These are phyloP conservation scores for Exobasidium rhododendri DNA, from an alignment of 1,284 basidiomycete genomes.

Conservation along the genomic window DNA sequence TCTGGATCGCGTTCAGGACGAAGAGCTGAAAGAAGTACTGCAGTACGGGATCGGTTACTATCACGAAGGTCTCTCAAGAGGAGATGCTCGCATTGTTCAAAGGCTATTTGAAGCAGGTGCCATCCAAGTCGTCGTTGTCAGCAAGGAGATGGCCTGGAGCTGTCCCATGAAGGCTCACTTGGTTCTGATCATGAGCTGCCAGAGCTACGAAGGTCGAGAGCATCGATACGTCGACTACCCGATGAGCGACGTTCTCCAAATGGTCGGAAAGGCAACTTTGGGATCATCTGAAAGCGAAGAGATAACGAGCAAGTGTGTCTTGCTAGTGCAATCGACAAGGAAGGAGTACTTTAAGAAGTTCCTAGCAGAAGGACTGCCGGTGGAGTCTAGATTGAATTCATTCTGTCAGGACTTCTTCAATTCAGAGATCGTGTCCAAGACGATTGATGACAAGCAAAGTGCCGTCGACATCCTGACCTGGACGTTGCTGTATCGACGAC, in stretches of 20 bases:
- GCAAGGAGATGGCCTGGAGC: conserved; percentile 93
- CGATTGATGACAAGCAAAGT: conserved; percentile 68
- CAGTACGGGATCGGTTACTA: conserved; percentile 91
- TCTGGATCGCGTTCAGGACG: conserved; percentile 77
- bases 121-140: conserved; percentile 89
- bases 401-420: conserved; percentile 91
- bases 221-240: conserved; percentile 91
- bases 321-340: conserved; percentile 94
- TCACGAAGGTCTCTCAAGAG: conserved; percentile 85
- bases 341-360: conserved; percentile 99
- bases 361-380: conserved; percentile 91
- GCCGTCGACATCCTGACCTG: conserved; percentile 76
- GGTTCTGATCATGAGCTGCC: conserved; percentile 98
- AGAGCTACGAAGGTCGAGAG: conserved; percentile 70
- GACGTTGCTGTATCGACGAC: conserved; percentile 93
- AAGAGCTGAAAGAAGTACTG: conserved; percentile 73
- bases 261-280: conserved; percentile 90
- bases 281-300: conserved; percentile 67
- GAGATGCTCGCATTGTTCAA: conserved; percentile 90
- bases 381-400: conserved; percentile 67
- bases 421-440: conserved; percentile 95
- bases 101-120: conserved; percentile 90
- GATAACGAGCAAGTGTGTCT: conserved; percentile 79
- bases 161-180: conserved; percentile 89
- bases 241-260: conserved; percentile 93